These are phyloP conservation scores for Ustilago cynodontis DNA, from an alignment of 1,284 basidiomycete genomes.

Conservation along the genomic window DNA sequence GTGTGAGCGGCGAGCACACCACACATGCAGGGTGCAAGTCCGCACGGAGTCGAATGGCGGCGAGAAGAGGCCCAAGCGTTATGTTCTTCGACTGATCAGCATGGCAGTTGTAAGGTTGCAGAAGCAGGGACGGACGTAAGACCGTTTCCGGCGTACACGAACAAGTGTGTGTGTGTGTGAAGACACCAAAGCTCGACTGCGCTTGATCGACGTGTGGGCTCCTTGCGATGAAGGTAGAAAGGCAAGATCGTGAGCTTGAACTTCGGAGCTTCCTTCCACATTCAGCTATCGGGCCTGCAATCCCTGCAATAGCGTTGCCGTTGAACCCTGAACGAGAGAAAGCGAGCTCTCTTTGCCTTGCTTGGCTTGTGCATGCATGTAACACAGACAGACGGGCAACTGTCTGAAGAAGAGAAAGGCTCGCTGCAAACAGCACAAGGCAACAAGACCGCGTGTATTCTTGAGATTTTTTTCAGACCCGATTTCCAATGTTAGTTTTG, in stretches of 20 bases:
- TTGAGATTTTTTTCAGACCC: neutral
- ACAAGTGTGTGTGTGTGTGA: neutral
- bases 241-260: neutral
- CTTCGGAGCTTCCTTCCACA: neutral
- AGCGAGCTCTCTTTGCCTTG: neutral
- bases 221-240: neutral
- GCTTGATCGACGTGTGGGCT: neutral
- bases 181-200: neutral
- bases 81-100: neutral
- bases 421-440: neutral
- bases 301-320: neutral
- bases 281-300: neutral
- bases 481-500: constrained; percentile 11
- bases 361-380: constrained; percentile 1
- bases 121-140: neutral
- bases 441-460: no score
- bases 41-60: neutral
- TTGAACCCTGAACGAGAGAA: constrained; percentile 2
- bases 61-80: neutral
- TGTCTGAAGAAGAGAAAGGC: neutral
- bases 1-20: neutral
- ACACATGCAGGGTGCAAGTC: neutral
- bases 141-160: no score
- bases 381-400: neutral
- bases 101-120: neutral